These are phyloP conservation scores for Phascolomyces articulosus DNA, from an alignment of 371 early-diverging fungal genomes.

Conservation along the genomic window DNA sequence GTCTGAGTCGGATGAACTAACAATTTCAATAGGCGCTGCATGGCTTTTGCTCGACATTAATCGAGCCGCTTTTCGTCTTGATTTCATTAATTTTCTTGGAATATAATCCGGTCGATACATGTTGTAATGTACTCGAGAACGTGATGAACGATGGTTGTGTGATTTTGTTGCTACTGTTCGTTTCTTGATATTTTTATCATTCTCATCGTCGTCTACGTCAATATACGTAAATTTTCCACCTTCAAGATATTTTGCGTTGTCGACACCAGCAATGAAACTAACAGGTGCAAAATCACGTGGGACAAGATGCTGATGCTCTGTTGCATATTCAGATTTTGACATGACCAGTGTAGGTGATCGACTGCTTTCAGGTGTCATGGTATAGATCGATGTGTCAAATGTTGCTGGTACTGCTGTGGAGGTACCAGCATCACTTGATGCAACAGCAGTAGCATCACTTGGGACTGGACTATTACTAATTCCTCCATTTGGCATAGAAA, in stretches of 20 bases:
- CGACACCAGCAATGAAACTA: constrained; percentile 25
- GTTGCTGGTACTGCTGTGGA: constrained; percentile 12
- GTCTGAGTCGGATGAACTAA: constrained; percentile 2
- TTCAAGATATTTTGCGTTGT: constrained; percentile 42
- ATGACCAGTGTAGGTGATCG: constrained; percentile 1
- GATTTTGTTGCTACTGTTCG: constrained; percentile 4
- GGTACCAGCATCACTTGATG: constrained; percentile 11
- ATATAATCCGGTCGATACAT: constrained; percentile 47
- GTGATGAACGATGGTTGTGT: neutral
- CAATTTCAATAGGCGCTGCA: constrained; percentile 12
- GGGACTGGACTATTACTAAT: constrained; percentile 1
- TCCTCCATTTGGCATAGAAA: neutral
- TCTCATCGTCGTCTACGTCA: constrained; percentile 1
- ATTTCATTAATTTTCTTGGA: constrained; percentile 21
- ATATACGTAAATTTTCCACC: constrained; percentile 49
- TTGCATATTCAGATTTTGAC: neutral
- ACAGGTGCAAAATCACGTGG: constrained; percentile 49
- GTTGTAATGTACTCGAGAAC: neutral
- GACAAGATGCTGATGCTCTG: constrained; percentile 1
- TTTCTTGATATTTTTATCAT: neutral
- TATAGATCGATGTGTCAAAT: constrained; percentile 7
- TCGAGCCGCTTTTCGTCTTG: neutral
- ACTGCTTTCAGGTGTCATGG: constrained; percentile 6
- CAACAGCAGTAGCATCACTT: constrained; percentile 12
- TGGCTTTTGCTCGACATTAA: constrained; percentile 2